Evolutionary conservation across 2,329 filamentous ascomycete species (phyloP).

Genomic region (Ilyonectria destructans): DNA sequence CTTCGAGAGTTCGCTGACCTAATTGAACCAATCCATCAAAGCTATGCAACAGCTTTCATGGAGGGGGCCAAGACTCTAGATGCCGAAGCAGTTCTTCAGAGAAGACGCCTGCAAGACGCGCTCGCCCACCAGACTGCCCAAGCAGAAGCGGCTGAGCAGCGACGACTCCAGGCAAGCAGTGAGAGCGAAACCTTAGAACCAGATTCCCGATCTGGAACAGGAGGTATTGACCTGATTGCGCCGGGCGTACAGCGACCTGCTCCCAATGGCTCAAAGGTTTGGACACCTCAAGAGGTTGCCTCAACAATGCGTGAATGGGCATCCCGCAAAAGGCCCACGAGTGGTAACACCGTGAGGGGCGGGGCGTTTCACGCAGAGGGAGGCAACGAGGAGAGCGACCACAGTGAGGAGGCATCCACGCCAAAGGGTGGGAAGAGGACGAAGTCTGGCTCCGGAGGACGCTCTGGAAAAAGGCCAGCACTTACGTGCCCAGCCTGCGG

Average conservation of each 20-base stretch:
- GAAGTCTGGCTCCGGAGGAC: neutral
- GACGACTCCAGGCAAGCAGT: too few relatives aligned
- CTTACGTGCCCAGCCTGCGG: neutral
- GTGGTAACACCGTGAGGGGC: conserved; percentile 6
- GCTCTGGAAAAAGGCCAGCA: neutral
- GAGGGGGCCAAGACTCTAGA: neutral
- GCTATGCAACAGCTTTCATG: neutral
- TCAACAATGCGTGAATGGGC: neutral
- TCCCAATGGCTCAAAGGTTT: neutral
- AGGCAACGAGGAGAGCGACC: neutral
- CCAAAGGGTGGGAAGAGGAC: neutral
- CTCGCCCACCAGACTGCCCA: neutral
- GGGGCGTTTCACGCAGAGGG: neutral
- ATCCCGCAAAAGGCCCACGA: neutral
- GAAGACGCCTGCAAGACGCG: neutral
- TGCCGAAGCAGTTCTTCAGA: neutral
- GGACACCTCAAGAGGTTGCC: neutral
- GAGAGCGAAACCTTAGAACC: too few relatives aligned
- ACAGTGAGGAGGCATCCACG: conserved; percentile 1
- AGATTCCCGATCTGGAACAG: too few relatives aligned
- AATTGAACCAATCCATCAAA: neutral
- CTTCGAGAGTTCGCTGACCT: neutral
- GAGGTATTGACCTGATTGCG: too few relatives aligned
- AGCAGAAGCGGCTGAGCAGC: neutral
- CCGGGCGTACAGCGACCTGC: too few relatives aligned